Evolutionary conservation across 1,284 basidiomycete species (phyloP), one percentile per base, ranked within the genome.

Genomic region (Psilocybe mexicana): DNA sequence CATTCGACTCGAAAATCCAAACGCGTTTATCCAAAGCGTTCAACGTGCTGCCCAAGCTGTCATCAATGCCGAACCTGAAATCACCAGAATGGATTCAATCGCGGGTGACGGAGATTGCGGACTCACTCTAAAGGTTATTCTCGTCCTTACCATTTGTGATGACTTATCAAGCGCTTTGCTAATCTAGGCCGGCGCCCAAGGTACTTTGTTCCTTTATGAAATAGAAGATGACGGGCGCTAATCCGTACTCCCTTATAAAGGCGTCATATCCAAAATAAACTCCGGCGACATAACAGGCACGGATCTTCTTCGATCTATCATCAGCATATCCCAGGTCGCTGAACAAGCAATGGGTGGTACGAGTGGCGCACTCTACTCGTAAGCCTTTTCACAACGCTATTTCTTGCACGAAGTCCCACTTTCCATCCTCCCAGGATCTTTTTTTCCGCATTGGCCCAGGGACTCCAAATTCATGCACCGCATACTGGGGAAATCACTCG

Each of bases 281-380:
- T 69, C 75, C 43, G 80, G 80, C 2, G 78, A 72, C 25, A 81
- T 94, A 54, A 74, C 74, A 23, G 85, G 86, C 10, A 68, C 77
- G 23, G 85, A 94, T 66, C 78, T 93, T 43, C 79, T 90, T 38
- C 76, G 78, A 12, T 72, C 74, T 45, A 76, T 93, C 56, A 83
- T 92, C 40, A 76, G 79, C 3, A 85, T 96, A 57, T 85, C 93
- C 1, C 81, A 86, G 61, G 84, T 89, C 25, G 87, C 88, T 2
- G 93, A 95, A 73, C 87, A 91, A 65, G 80, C 83, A 52, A 97
- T 97, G 94, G 95, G 93, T 33, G 95, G 95, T 18, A 97, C 94
- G 4, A 92, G 88, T 60, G 95, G 94, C 5, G 95, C 94, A 1
- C 74, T 97, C 28, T 97, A 96, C 71, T 93, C 93, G 89, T 92